Percentiles rank a stretch among this genome's conserved stretches.
These are phyloP conservation scores for Neurospora crassa DNA, from an alignment of 2,329 filamentous ascomycete genomes.

Conservation along the genomic window DNA sequence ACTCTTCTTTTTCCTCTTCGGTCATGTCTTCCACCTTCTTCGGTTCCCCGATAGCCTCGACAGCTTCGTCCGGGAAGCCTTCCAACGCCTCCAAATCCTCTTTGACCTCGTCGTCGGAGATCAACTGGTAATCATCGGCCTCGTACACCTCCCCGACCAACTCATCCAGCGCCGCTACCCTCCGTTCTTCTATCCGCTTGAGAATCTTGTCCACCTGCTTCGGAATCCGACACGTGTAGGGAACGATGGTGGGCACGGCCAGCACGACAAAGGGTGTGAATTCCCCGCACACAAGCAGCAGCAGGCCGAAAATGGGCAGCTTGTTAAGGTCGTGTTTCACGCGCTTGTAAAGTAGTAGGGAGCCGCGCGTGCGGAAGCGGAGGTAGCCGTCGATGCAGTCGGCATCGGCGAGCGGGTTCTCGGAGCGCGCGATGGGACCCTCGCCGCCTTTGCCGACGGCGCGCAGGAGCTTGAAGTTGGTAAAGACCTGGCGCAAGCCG, in stretches of 20 bases:
- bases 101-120: neutral
- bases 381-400: conserved; percentile 19
- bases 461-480: conserved; percentile 49
- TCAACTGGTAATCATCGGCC: neutral
- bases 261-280: conserved; percentile 75
- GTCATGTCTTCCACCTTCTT: neutral
- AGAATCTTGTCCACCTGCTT: conserved; percentile 52
- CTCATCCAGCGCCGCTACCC: conserved; percentile 23
- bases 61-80: neutral
- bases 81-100: neutral
- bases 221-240: conserved; percentile 75
- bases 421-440: conserved; percentile 32
- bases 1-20: neutral
- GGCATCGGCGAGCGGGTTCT: conserved; percentile 30
- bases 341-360: conserved; percentile 61
- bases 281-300: conserved; percentile 74
- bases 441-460: conserved; percentile 28
- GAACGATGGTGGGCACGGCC: conserved; percentile 60
- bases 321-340: conserved; percentile 65
- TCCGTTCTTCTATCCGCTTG: conserved; percentile 42
- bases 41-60: neutral
- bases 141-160: conserved; percentile 3
- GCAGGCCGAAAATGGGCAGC: conserved; percentile 65
- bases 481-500: conserved; percentile 64
- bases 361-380: conserved; percentile 42